A percentile compares a stretch with the other conserved stretches of the same genome.
Conservation (phyloP, 345 rosid genomes). For the sweet orange (Citrus sinensis) region DVS_A1.0 CM039169.1:27096001-27096500, state of each 20-base stretch:
- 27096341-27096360: neutral
- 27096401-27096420: conserved; percentile 4
- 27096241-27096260: too few relatives aligned
- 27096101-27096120: too few relatives aligned
- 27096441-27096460: conserved; percentile 21
- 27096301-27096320: neutral
- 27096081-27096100: too few relatives aligned
- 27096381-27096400: neutral
- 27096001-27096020: too few relatives aligned
- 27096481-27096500: conserved; percentile 14
- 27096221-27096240: too few relatives aligned
- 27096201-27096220: too few relatives aligned
- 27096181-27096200: too few relatives aligned
- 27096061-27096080: neutral
- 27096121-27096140: too few relatives aligned
- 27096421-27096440: neutral
- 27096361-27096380: neutral
- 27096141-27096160: too few relatives aligned
- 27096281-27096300: neutral
- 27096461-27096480: conserved; percentile 37
- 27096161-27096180: too few relatives aligned
- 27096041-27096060: too few relatives aligned
- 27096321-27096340: neutral
- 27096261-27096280: neutral
- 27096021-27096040: too few relatives aligned